phyloP scores from a whole-genome alignment of 2,329 filamentous ascomycete species.

The Nakataea oryzae region DNA sequence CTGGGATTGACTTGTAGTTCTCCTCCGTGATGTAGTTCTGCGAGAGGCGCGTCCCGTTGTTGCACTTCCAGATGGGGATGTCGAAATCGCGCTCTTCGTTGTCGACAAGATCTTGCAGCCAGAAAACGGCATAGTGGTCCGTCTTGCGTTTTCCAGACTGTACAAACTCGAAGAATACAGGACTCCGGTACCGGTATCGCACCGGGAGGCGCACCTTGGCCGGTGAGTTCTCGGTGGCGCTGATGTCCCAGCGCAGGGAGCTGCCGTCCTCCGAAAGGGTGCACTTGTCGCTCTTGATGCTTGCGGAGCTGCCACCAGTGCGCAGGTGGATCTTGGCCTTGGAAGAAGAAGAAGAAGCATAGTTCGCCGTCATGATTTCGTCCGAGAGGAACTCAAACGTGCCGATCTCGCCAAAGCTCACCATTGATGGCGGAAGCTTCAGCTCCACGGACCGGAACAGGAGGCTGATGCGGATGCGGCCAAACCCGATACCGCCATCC shows the following conservation, averaged over 20 bases:
- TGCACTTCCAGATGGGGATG: conserved; percentile 83
- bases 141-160: conserved; percentile 55
- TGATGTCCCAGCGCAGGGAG: conserved; percentile 36
- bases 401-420: conserved; percentile 84
- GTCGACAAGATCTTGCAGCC: conserved; percentile 78
- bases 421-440: conserved; percentile 68
- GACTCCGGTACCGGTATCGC: conserved; percentile 80
- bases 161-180: conserved; percentile 81
- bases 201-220: conserved; percentile 66
- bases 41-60: conserved; percentile 62
- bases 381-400: conserved; percentile 81
- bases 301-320: conserved; percentile 74
- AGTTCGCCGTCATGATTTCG: conserved; percentile 43
- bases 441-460: conserved; percentile 87
- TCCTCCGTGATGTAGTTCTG: conserved; percentile 87
- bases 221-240: conserved; percentile 23
- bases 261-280: conserved; percentile 44
- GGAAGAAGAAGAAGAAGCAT: conserved; percentile 39
- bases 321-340: conserved; percentile 71
- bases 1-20: conserved; percentile 59
- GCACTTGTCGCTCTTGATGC: conserved; percentile 54
- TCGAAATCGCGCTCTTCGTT: conserved; percentile 68
- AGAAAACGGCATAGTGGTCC: conserved; percentile 69
- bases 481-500: conserved; percentile 87
- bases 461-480: conserved; percentile 76